Percentiles rank a stretch among this genome's conserved stretches.
Evolutionary conservation across 2,329 filamentous ascomycete genomes (phyloP).

Genomic region (Tolypocladium pustulatum): DNA sequence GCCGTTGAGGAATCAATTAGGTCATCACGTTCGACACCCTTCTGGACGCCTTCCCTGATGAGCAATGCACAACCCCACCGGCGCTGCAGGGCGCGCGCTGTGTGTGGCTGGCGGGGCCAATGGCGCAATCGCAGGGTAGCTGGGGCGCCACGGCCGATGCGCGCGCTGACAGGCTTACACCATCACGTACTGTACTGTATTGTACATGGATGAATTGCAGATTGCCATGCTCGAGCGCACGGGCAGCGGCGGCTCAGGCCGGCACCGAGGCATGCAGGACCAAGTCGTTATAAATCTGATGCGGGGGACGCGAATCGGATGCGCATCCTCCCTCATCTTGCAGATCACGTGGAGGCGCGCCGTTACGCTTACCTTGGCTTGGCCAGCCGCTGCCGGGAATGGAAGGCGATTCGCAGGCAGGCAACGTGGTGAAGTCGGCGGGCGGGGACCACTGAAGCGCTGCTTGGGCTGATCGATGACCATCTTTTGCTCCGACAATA

Average conservation of each 20-base stretch:
- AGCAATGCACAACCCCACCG: not conserved
- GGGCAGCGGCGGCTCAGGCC: not conserved
- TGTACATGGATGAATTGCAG: too few relatives aligned
- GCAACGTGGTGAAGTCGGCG: not conserved
- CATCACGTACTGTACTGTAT: not conserved
- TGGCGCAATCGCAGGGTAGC: not conserved
- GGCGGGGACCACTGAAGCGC: too few relatives aligned
- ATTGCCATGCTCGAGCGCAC: not conserved
- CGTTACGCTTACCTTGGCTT: not conserved
- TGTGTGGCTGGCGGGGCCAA: not conserved
- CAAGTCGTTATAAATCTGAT: not conserved
- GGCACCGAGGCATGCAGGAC: not conserved
- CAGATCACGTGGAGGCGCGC: not conserved
- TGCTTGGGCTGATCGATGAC: too few relatives aligned
- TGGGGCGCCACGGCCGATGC: not conserved
- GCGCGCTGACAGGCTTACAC: not conserved
- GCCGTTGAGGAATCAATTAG: not conserved
- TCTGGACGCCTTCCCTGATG: constrained; percentile 1
- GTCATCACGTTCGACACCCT: not conserved
- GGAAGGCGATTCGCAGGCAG: not conserved
- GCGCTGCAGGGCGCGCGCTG: too few relatives aligned
- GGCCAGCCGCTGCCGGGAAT: not conserved
- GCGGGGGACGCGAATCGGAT: not conserved
- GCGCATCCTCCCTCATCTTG: not conserved
- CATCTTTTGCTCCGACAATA: too few relatives aligned